Conservation (phyloP, 2,329 filamentous ascomycete genomes). For the Fusarium zealandicum region DNA sequence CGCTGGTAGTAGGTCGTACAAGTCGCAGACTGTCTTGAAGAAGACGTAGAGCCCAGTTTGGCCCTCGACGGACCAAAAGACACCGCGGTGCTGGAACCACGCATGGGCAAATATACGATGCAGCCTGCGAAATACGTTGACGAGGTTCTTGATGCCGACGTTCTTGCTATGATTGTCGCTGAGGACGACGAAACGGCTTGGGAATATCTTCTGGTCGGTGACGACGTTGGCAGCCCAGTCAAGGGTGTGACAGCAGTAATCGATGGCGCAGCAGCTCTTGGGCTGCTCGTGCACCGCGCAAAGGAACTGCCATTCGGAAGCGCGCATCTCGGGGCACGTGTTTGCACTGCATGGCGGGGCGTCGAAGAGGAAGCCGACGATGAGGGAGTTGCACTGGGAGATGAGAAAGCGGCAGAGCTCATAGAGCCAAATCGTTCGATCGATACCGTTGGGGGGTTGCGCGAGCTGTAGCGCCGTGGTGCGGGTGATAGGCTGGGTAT, state of each 20-base stretch:
- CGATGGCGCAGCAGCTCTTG: constrained; percentile 96
- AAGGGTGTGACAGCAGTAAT: constrained; percentile 98
- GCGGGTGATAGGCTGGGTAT: constrained; percentile 75
- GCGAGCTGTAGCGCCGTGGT: constrained; percentile 78
- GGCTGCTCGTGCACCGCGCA: constrained; percentile 97
- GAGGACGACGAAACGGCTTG: constrained; percentile 74
- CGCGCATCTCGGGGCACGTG: constrained; percentile 98
- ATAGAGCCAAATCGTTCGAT: constrained; percentile 93
- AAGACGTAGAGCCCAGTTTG: constrained; percentile 93
- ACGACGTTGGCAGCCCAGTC: constrained; percentile 97
- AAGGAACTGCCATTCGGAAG: constrained; percentile 98
- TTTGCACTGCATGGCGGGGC: constrained; percentile 83
- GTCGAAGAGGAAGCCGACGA: constrained; percentile 93
- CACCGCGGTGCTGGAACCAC: constrained; percentile 95
- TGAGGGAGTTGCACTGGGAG: constrained; percentile 89
- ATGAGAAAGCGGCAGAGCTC: constrained; percentile 97
- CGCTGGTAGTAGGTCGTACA: constrained; percentile 85
- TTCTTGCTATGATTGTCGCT: constrained; percentile 66
- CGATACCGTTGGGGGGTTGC: constrained; percentile 80
- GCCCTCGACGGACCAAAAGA: constrained; percentile 93
- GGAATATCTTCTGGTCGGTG: constrained; percentile 94
- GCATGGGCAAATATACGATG: constrained; percentile 98
- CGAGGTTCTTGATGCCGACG: constrained; percentile 79
- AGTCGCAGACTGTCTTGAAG: constrained; percentile 96
- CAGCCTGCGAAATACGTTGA: constrained; percentile 92